phyloP scores from a whole-genome alignment of 1,139 yeast species.

The Yamadazyma dendronema region DNA sequence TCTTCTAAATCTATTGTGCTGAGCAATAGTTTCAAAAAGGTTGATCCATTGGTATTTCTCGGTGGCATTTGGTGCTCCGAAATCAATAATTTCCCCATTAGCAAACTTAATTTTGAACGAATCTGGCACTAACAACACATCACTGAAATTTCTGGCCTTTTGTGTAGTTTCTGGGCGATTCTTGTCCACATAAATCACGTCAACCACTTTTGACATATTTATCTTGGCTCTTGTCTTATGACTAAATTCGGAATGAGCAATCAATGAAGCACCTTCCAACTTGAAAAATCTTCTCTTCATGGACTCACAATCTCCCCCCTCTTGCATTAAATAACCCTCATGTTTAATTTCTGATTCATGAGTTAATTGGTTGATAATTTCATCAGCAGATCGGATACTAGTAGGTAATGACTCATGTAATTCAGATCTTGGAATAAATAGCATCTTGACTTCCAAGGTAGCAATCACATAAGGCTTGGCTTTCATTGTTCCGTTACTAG shows the following conservation, averaged over 20 bases:
- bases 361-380: conserved; percentile 46
- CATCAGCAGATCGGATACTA: conserved; percentile 58
- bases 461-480: conserved; percentile 64
- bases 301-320: conserved; percentile 71
- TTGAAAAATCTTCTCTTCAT: conserved; percentile 65
- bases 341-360: conserved; percentile 35
- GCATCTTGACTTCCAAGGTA: conserved; percentile 66
- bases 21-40: conserved; percentile 51
- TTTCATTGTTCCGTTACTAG: conserved; percentile 26
- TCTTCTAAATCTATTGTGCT: conserved; percentile 50
- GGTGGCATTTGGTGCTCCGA: conserved; percentile 61
- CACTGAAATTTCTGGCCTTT: conserved; percentile 59
- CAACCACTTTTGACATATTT: conserved; percentile 60
- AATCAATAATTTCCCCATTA: conserved; percentile 68
- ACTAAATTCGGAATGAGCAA: conserved; percentile 64
- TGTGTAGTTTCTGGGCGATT: conserved; percentile 31
- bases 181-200: conserved; percentile 50
- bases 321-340: conserved; percentile 72
- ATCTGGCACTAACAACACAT: conserved; percentile 58
- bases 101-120: conserved; percentile 63
- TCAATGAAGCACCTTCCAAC: conserved; percentile 56
- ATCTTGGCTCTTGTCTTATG: conserved; percentile 66
- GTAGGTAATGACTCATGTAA: conserved; percentile 61
- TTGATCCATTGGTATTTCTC: conserved; percentile 59
- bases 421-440: conserved; percentile 64